Evolutionary conservation across 495 filamentous ascomycete genomes (phyloP).

Genomic region (Penicillium macrosclerotiorum): DNA sequence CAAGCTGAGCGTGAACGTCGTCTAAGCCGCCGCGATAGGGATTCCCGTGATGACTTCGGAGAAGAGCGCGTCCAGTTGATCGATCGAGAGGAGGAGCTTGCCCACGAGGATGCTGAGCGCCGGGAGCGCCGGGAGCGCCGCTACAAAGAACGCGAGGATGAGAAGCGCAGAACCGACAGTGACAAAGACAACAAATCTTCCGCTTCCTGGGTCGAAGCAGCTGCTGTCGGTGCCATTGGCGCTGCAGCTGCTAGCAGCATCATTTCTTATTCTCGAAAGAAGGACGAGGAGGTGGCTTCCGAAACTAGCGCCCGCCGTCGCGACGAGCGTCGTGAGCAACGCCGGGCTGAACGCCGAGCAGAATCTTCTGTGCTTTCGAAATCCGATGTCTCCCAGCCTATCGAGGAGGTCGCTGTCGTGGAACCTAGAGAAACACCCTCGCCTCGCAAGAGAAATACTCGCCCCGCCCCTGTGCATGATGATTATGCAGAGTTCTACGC

Average conservation of each 20-base stretch:
- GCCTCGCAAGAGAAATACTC: constrained; percentile 22
- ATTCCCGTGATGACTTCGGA: constrained; percentile 23
- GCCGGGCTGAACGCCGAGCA: constrained; percentile 37
- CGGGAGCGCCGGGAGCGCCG: constrained; percentile 19
- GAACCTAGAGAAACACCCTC: constrained; percentile 20
- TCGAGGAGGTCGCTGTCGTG: constrained; percentile 10
- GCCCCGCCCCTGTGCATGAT: constrained; percentile 34
- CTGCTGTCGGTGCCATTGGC: constrained; percentile 48
- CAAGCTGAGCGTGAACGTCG: constrained; percentile 45
- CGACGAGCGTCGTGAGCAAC: constrained; percentile 36
- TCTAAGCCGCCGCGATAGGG: constrained; percentile 30
- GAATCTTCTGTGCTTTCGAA: constrained; percentile 21
- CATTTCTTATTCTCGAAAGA: constrained; percentile 32
- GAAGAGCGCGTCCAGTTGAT: constrained; percentile 31
- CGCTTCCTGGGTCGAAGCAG: constrained; percentile 43
- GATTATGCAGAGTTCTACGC: constrained; percentile 46
- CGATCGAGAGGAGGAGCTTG: constrained; percentile 30
- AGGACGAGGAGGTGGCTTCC: constrained; percentile 38
- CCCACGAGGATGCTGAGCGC: constrained; percentile 14
- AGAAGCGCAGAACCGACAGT: constrained; percentile 15
- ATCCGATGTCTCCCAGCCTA: constrained; percentile 9
- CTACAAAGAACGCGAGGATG: constrained; percentile 16
- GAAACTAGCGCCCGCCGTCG: constrained; percentile 28
- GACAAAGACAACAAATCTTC: constrained; percentile 25
- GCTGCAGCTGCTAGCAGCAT: constrained; percentile 41